Evolutionary conservation across 1,284 basidiomycete species (phyloP).

Genomic region (Fomitiporia mediterranea): DNA sequence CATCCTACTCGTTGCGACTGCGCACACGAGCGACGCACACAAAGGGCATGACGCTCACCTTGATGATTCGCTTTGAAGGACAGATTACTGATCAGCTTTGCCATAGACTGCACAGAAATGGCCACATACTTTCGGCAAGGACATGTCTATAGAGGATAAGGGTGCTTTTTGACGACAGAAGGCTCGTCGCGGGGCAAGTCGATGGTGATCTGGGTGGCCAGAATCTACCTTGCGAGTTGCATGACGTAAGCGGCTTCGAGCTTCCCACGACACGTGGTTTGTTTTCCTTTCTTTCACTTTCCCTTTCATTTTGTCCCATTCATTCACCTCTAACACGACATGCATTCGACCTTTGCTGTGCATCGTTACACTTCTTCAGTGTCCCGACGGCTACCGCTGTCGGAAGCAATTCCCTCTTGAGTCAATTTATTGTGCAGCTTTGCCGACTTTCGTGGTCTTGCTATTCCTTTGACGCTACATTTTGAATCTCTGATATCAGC

Average conservation of each 20-base stretch:
- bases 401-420: too few species aligned
- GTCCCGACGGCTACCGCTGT: too few species aligned
- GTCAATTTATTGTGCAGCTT: too few species aligned
- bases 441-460: too few species aligned
- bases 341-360: too few species aligned
- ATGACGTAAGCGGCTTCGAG: constrained; percentile 5
- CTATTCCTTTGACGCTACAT: too few species aligned
- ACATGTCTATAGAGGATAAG: constrained; percentile 22
- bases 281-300: too few species aligned
- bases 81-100: constrained; percentile 4
- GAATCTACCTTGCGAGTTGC: not conserved
- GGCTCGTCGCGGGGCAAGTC: not conserved
- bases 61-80: constrained; percentile 48
- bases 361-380: too few species aligned
- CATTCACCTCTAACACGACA: too few species aligned
- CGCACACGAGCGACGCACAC: not conserved
- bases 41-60: constrained; percentile 34
- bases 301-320: too few species aligned
- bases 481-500: too few species aligned
- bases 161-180: not conserved
- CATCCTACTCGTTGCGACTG: not conserved
- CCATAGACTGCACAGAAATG: not conserved
- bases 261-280: too few species aligned
- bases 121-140: constrained; percentile 31
- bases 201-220: not conserved